Evolutionary conservation across 176 grass and related monocot species (phyloP).

Genomic region (Otatea glauca): DNA sequence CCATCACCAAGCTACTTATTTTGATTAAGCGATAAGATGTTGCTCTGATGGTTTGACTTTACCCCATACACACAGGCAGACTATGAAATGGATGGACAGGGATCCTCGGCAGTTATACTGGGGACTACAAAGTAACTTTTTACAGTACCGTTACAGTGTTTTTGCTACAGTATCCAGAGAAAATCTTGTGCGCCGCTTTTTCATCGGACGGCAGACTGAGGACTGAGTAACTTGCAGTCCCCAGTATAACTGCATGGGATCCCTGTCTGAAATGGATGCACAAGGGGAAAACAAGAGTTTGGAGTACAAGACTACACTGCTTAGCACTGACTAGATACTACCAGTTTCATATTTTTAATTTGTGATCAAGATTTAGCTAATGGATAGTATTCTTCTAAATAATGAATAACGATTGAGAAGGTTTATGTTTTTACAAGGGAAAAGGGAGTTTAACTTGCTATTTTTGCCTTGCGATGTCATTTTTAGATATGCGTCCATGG

Average conservation of each 20-base stretch:
- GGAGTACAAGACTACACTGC: not conserved
- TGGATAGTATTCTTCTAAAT: not conserved
- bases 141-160: too few species aligned
- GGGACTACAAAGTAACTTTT: too few species aligned
- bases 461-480: slow-evolving; percentile 6
- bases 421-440: not conserved
- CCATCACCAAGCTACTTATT: not conserved
- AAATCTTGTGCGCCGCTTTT: too few species aligned
- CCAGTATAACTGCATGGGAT: too few species aligned
- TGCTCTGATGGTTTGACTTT: slow-evolving; percentile 25
- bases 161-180: too few species aligned
- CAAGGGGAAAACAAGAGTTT: not conserved
- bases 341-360: not conserved
- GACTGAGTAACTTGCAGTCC: too few species aligned
- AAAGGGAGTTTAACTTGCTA: not conserved
- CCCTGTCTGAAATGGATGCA: not conserved
- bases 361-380: not conserved
- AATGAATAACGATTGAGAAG: not conserved
- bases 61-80: not conserved
- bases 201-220: too few species aligned
- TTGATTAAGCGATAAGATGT: not conserved
- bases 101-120: too few species aligned
- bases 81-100: not conserved
- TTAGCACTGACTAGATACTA: not conserved
- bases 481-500: slow-evolving; percentile 37